These are phyloP conservation scores for Astrephomene gubernaculifera DNA, from an alignment of 139 green algal genomes.

Conservation along the genomic window DNA sequence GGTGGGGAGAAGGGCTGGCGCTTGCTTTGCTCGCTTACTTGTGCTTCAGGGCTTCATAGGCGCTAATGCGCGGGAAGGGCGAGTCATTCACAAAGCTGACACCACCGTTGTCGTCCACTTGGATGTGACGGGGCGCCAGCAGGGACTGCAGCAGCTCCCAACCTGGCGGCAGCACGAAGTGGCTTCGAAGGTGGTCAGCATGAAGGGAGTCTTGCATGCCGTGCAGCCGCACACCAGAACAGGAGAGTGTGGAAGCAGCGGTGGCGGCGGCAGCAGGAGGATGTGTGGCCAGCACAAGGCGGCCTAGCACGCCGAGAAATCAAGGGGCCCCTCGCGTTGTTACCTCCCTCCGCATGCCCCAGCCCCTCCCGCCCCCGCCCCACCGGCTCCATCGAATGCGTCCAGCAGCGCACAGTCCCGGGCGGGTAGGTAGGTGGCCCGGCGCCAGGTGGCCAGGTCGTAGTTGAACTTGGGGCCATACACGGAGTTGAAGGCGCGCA, in stretches of 20 bases:
- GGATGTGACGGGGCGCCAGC: constrained; percentile 50
- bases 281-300: too few species aligned
- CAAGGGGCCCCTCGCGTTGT: too few species aligned
- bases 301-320: too few species aligned
- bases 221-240: too few species aligned
- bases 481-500: constrained; percentile 75
- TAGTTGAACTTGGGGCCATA: constrained; percentile 68
- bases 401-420: constrained; percentile 82
- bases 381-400: constrained; percentile 68
- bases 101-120: constrained; percentile 45
- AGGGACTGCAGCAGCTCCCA: constrained; percentile 60
- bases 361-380: not conserved
- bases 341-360: not conserved
- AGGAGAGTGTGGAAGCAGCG: too few species aligned
- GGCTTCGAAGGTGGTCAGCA: too few species aligned
- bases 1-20: too few species aligned
- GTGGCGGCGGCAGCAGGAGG: too few species aligned
- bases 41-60: constrained; percentile 56
- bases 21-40: constrained; percentile 40
- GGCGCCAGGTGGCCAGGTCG: constrained; percentile 83
- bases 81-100: constrained; percentile 60
- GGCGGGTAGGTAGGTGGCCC: constrained; percentile 50
- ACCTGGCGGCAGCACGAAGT: constrained; percentile 12
- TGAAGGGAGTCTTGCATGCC: too few species aligned
- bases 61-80: constrained; percentile 44